phyloP scores from a whole-genome alignment of 768 basidiomycete genomes.

The Cystobasidium ongulense region DNA sequence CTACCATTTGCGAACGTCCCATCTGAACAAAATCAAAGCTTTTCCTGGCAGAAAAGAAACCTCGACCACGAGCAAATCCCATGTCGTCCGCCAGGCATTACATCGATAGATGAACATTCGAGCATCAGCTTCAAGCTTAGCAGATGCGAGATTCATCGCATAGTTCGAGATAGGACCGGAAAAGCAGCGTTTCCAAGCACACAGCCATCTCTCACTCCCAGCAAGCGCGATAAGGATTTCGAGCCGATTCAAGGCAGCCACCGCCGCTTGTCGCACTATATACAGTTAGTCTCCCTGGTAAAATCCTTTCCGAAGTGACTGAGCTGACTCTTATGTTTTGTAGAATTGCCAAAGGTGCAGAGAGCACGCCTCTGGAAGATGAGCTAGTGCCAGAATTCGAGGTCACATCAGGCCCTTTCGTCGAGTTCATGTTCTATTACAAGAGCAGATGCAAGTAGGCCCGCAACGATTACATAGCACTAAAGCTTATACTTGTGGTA shows the following conservation, averaged over 20 bases:
- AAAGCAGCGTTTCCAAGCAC: neutral
- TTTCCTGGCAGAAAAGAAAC: neutral
- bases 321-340: neutral
- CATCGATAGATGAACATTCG: neutral
- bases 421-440: slow-evolving; percentile 20
- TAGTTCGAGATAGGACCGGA: neutral
- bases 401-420: neutral
- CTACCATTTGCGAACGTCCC: neutral
- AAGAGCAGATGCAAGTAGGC: neutral
- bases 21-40: slow-evolving; percentile 2
- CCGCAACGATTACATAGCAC: neutral
- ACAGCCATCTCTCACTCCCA: neutral
- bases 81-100: neutral
- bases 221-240: slow-evolving; percentile 2
- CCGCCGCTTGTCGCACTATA: neutral
- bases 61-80: neutral
- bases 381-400: slow-evolving; percentile 8
- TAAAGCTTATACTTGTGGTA: neutral
- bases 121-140: neutral
- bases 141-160: neutral
- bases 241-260: neutral
- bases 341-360: neutral
- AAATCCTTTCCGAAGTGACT: neutral
- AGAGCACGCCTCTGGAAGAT: neutral
- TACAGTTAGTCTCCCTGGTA: neutral